Conservation (phyloP, 805 yeast species). For the Pichia occidentalis region DNA sequence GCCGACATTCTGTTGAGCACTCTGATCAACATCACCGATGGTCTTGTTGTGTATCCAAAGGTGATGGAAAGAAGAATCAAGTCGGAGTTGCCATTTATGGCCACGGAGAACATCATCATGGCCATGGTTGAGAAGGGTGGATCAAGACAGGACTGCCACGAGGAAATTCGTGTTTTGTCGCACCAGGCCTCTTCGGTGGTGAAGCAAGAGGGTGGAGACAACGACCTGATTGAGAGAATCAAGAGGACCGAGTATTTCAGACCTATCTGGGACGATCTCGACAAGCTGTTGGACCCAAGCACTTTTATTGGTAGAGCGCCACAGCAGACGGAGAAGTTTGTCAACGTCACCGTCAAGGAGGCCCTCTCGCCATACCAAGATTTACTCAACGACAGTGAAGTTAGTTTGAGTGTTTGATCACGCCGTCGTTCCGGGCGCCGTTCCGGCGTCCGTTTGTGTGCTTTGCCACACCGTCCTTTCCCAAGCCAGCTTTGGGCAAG, state of each 20-base stretch:
- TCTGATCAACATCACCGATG: conserved; percentile 84
- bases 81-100: conserved; percentile 98
- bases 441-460: no score
- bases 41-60: conserved; percentile 96
- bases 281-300: conserved; percentile 73
- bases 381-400: conserved; percentile 57
- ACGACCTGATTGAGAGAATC: conserved; percentile 88
- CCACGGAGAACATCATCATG: conserved; percentile 98
- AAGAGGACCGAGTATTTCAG: conserved; percentile 70
- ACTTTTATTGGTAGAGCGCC: conserved; percentile 99
- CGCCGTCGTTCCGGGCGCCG: no score
- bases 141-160: conserved; percentile 97
- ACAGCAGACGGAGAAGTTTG: conserved; percentile 91
- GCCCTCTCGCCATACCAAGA: conserved; percentile 68
- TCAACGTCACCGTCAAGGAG: conserved; percentile 72
- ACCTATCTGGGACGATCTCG: conserved; percentile 86
- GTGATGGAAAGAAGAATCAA: conserved; percentile 94
- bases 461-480: no score
- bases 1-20: conserved; percentile 91
- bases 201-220: conserved; percentile 97
- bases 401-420: conserved; percentile 73
- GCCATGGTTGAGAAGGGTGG: conserved; percentile 99
- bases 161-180: conserved; percentile 90
- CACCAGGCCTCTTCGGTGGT: conserved; percentile 98
- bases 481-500: no score